Base-by-base conservation (phyloP, 345 rosid genomes). In the Salix brachista region DNA sequence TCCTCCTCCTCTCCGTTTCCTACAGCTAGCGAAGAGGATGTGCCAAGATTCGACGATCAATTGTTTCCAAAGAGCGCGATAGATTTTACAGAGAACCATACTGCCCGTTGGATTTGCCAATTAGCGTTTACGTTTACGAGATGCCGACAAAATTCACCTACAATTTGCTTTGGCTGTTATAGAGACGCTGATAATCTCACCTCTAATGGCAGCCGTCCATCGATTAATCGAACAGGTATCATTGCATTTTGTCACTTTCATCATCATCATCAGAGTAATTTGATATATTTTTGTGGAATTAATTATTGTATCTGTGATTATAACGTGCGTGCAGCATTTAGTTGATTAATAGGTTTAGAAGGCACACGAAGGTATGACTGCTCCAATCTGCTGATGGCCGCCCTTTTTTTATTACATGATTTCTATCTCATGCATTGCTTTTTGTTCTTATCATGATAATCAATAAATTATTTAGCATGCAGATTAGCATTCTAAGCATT, bases 201-300 rank as follows among this genome's bases (percentile, higher is more conserved):
- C 42, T 93, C 97, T 78, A 96, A 96, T 68, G 99, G 98, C 56
- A 96, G 99, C 97, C 73, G 97, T 96, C 69, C 98, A 96, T 81
- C 97, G 98, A 18, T 81, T 96, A 6, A 91, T 96, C 75, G 99
- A 32, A 71, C 98, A 91, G 92, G 97, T 90, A 52, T 54, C 50
- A 21, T 42, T 74, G 14, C 26, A 18, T 44, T 48, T 2, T 32
- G 4, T 32, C 34, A 32, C 34, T 3, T 3, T 32, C 34, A 50
- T 32, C 34, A 32, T 32, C 34, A 32, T 32, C 34, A 32, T 32
- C 34, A 32, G 4, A 32, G 34, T 32, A 32, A 32, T 32, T 32
- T 32, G 3, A 32, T 32, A 32, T 32, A 32, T 32, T 4, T 32
- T 32, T 32, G 4, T 32, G 34, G 34, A 32, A 32, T 32, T 32